Base-by-base conservation (phyloP, 768 basidiomycete genomes). In the Leccinum incarnatum region DNA sequence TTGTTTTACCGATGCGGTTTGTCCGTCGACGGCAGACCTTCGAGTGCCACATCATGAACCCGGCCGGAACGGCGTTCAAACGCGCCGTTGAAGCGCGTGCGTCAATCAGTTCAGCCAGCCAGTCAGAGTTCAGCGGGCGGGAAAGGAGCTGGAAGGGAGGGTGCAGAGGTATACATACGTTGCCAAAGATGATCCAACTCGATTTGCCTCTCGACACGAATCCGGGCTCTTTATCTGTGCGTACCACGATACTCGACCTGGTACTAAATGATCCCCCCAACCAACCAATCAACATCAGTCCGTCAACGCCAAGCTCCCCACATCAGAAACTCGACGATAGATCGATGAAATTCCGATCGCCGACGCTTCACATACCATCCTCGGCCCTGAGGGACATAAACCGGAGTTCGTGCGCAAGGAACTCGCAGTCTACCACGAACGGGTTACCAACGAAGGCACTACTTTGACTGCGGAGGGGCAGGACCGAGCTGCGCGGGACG, bases 181-280 rank as follows among this genome's bases (percentile, higher is more conserved):
- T 87, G 57, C 97, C 97, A 74, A 98, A 96, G 21, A 21, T 21
- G 21, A 96, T 82, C 29, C 96, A 87, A 5, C 96, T 97, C 32
- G 91, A 84, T 75, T 99, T 99, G 65, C 97, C 97, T 57, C 97
- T 86, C 58, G 98, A 79, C 21, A 99, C 23, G 23, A 23, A 23
- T 98, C 95, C 0, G 95, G 93, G 69, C 98, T 97, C 77, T 98
- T 99, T 79, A 98, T 98, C 72, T 98, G 97, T 5, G 97, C 95
- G 30, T 1, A 32, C 30, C 97, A 99, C 98, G 71, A 99, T 98
- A 65, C 95, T 98, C 42, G 95, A 98, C 8, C 97, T 96, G 46
- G 97, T 99, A 71, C 95, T 98, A 64, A 7, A 9, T 19, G 8
- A 29, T 46, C 51, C 11, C 36, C n/a, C 17, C 1, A 27, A 27